phyloP scores from a whole-genome alignment of 2,329 filamentous ascomycete genomes.

The Nemania sp. region DNA sequence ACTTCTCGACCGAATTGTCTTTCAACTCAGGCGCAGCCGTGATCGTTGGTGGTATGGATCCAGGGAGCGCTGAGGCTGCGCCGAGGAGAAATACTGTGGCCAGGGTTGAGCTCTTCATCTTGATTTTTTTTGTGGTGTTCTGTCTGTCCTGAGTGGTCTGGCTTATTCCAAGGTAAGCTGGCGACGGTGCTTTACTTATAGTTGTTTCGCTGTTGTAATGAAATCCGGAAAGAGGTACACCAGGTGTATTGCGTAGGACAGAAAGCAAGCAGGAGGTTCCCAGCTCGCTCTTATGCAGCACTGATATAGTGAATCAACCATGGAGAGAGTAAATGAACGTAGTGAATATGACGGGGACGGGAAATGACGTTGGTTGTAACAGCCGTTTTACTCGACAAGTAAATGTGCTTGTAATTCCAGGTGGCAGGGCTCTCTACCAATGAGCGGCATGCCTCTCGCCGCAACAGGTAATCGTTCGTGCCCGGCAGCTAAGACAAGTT shows the following conservation, averaged over 20 bases:
- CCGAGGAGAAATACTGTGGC: conserved; percentile 4
- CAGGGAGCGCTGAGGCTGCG: conserved; percentile 18
- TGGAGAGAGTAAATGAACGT: not conserved
- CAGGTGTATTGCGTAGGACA: not conserved
- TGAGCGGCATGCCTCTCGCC: conserved; percentile 13
- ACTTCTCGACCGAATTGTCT: no score
- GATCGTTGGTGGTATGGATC: conserved; percentile 6
- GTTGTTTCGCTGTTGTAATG: not conserved
- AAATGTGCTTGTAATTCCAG: conserved; percentile 16
- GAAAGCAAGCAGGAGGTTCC: not conserved
- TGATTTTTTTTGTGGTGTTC: not conserved
- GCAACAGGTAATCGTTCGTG: conserved; percentile 22
- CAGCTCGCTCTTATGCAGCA: not conserved
- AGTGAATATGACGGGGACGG: not conserved
- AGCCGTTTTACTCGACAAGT: not conserved
- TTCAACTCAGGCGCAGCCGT: conserved; percentile 10
- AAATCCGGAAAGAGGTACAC: not conserved
- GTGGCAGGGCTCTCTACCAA: conserved; percentile 15
- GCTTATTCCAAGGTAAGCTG: not conserved
- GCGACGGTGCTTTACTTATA: not conserved
- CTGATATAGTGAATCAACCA: not conserved
- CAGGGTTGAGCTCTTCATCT: conserved; percentile 19
- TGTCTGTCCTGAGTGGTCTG: not conserved
- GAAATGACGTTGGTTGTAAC: conserved; percentile 7
- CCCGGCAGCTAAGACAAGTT: conserved; percentile 5